Evolutionary conservation across 2,329 filamentous ascomycete genomes (phyloP).

Genomic region (Talaromyces piceae): DNA sequence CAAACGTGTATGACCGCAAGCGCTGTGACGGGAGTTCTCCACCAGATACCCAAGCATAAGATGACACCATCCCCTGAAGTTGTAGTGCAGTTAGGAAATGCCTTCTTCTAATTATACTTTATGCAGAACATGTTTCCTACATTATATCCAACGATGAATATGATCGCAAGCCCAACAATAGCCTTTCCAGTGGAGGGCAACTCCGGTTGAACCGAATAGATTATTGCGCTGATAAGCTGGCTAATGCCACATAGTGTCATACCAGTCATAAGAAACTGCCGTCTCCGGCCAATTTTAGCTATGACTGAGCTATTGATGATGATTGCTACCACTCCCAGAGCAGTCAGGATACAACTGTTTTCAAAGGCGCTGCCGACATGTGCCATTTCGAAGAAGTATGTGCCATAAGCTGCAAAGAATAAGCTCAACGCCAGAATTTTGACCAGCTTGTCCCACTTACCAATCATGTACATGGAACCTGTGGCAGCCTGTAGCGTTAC

Average conservation of each 20-base stretch:
- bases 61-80: constrained; percentile 41
- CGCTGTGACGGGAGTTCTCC: constrained; percentile 53
- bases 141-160: constrained; percentile 41
- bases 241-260: constrained; percentile 47
- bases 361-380: constrained; percentile 49
- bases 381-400: constrained; percentile 56
- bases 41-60: constrained; percentile 51
- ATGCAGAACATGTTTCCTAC: constrained; percentile 2
- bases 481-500: constrained; percentile 48
- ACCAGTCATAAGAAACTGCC: constrained; percentile 47
- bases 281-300: constrained; percentile 46
- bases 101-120: not conserved
- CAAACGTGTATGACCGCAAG: constrained; percentile 51
- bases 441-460: constrained; percentile 20
- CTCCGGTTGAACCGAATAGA: constrained; percentile 42
- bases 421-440: not conserved
- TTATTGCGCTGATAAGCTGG: constrained; percentile 47
- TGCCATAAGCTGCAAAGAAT: constrained; percentile 41
- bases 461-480: constrained; percentile 52
- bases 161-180: constrained; percentile 43
- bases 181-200: constrained; percentile 24
- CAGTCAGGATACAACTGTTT: constrained; percentile 50
- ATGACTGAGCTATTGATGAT: constrained; percentile 48
- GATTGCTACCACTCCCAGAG: constrained; percentile 49
- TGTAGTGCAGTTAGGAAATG: not conserved